Base-by-base conservation (phyloP, 768 basidiomycete species). In the Paxillus involutus region DNA sequence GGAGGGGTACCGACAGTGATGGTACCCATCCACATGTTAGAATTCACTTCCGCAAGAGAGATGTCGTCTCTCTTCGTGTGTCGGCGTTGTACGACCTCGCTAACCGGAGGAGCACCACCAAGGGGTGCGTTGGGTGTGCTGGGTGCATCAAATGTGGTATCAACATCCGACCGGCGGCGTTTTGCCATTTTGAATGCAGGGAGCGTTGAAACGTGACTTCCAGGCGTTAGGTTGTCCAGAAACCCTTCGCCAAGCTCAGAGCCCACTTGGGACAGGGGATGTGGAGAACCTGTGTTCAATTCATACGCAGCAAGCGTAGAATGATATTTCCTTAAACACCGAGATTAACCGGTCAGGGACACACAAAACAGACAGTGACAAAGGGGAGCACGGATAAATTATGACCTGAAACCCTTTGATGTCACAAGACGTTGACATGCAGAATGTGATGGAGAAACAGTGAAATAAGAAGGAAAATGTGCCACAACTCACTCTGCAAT, bases 1-100 rank as follows among this genome's bases (percentile, higher is more conserved):
- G 77, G 65, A 16, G 82, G 82, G 9, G 74, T 80, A 8, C 82
- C 82, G 16, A 82, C 75, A 19, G 63, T 63, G 41, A 82, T 75
- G 6, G 65, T 49, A 24, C 80, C 80, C 37, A 72, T 70, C 81
- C 81, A 82, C 53, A 80, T 65, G 41, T 66, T 58, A 13, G 67
- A 68, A 49, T 65, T 60, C 44, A 75, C 71, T 47, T 74, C 72
- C 11, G 69, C 68, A 36, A 82, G 69, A 7, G 68, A 42, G 29
- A 65, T 67, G 3, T 65, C 65, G 21, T 55, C 64, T 37, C 75
- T 69, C 61, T 64, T 71, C 48, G 4, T 17, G n/a, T 47, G 47
- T n/a, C n/a, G 43, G 41, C 60, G 52, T 37, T n/a, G 51, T 9
- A 21, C 43, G 42, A 47, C 49, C 24, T 49, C 44, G 13, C 7